These are phyloP conservation scores for Bromus sterilis DNA, from an alignment of 176 grass and related monocot genomes.

Conservation along the genomic window DNA sequence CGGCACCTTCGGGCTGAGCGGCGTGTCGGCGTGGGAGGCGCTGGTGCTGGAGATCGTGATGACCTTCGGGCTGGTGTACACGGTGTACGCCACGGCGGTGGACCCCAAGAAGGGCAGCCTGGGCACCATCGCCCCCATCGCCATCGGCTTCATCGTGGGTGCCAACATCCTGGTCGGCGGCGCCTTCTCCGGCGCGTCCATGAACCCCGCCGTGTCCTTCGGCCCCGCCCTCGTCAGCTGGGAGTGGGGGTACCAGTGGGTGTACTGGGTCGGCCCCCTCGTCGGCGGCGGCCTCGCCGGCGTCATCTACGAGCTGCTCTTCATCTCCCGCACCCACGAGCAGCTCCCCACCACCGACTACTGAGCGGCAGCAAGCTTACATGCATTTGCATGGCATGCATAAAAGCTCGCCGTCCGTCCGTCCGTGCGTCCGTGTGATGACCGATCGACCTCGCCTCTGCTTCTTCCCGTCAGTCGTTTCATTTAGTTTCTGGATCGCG, in stretches of 20 bases:
- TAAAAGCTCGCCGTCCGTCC: not conserved
- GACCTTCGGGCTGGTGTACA: conserved; percentile 99
- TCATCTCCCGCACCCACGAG: conserved; percentile 69
- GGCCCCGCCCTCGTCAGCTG: conserved; percentile 90
- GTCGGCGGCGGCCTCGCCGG: conserved; percentile 77
- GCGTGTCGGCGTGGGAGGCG: conserved; percentile 51
- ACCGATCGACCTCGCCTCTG: not conserved
- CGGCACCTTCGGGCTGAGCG: conserved; percentile 61
- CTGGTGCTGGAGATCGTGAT: conserved; percentile 86
- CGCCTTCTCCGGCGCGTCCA: conserved; percentile 80
- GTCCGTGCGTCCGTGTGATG: not conserved
- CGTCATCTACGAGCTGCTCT: conserved; percentile 75
- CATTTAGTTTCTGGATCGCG: not conserved
- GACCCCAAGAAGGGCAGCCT: conserved; percentile 86
- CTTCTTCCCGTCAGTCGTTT: not conserved
- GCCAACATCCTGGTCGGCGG: conserved; percentile 88
- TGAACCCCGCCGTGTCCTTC: conserved; percentile 98
- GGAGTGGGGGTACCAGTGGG: conserved; percentile 82
- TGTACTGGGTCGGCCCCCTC: conserved; percentile 92
- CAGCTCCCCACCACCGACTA: conserved; percentile 71
- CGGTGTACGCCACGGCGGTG: conserved; percentile 84
- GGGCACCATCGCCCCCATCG: conserved; percentile 83
- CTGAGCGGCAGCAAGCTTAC: conserved; percentile 16
- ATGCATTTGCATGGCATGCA: too few species aligned
- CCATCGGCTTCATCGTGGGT: conserved; percentile 93